Conservation (phyloP, 2,329 filamentous ascomycete species). For the Ophiostoma ips region DNA sequence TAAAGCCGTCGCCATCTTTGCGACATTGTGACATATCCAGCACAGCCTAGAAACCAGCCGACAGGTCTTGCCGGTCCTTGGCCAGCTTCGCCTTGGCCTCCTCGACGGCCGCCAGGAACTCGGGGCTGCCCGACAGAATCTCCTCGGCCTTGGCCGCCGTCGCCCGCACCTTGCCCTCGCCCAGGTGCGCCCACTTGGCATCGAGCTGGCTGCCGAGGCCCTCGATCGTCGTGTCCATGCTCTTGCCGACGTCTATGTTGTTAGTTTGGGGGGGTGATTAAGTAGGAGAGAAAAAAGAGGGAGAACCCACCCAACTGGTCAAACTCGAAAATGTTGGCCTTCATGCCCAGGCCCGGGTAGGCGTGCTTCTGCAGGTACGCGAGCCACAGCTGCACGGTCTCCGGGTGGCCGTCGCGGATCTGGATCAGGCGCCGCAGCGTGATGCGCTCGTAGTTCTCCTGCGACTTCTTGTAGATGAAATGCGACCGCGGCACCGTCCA, state of each 20-base stretch:
- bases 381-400: slow-evolving; percentile 82
- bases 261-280: too few relatives aligned
- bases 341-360: slow-evolving; percentile 96
- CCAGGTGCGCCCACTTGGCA: slow-evolving; percentile 41
- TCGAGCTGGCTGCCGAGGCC: slow-evolving; percentile 30
- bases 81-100: slow-evolving; percentile 2
- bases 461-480: slow-evolving; percentile 93
- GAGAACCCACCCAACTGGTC: too few relatives aligned
- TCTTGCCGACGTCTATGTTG: slow-evolving; percentile 36
- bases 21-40: too few relatives aligned
- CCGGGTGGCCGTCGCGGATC: slow-evolving; percentile 80
- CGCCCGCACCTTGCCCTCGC: slow-evolving; percentile 34
- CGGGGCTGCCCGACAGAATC: slow-evolving; percentile 27
- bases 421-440: slow-evolving; percentile 78
- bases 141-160: slow-evolving; percentile 43
- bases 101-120: background rate
- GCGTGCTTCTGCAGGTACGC: slow-evolving; percentile 85
- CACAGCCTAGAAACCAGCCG: background rate
- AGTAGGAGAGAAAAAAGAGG: too few relatives aligned
- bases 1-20: too few relatives aligned
- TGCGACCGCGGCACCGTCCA: slow-evolving; percentile 85
- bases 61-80: slow-evolving; percentile 2
- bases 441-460: slow-evolving; percentile 94
- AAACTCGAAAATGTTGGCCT: slow-evolving; percentile 93
- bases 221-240: slow-evolving; percentile 35